These are phyloP conservation scores for Helianthus tuberosus DNA, from an alignment of 129 eudicot species.

Conservation along the genomic window DNA sequence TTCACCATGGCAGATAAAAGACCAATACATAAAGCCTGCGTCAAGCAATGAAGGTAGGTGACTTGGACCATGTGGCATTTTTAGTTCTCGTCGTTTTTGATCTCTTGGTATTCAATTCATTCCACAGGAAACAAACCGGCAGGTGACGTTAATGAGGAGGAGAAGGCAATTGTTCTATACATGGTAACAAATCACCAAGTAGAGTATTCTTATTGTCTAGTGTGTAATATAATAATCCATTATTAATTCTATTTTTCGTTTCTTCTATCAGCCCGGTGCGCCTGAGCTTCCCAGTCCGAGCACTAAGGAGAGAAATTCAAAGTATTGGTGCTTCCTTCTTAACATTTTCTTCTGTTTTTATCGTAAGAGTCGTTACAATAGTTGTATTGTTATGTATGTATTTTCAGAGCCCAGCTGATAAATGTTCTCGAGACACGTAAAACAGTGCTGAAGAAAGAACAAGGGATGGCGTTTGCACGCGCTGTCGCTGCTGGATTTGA, in stretches of 20 bases:
- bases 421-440: slow-evolving; percentile 88
- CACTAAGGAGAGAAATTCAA: slow-evolving; percentile 68
- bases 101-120: slow-evolving; percentile 19
- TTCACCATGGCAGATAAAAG: slow-evolving; percentile 51
- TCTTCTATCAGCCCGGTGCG: slow-evolving; percentile 64
- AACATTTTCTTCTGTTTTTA: not conserved
- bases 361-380: not conserved
- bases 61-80: slow-evolving; percentile 13
- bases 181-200: slow-evolving; percentile 46
- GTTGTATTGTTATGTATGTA: not conserved
- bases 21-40: slow-evolving; percentile 49
- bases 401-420: slow-evolving; percentile 74
- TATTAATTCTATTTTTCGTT: slow-evolving; percentile 9
- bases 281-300: slow-evolving; percentile 49
- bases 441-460: slow-evolving; percentile 81
- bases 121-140: slow-evolving; percentile 54
- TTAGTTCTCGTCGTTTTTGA: not conserved
- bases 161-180: slow-evolving; percentile 90
- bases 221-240: not conserved
- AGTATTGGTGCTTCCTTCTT: slow-evolving; percentile 39
- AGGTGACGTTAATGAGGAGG: slow-evolving; percentile 48
- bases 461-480: slow-evolving; percentile 99
- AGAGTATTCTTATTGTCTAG: slow-evolving; percentile 3
- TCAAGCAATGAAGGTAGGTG: slow-evolving; percentile 61
- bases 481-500: slow-evolving; percentile 97